Evolutionary conservation across 805 yeast genomes (phyloP), one percentile per base, ranked within the genome.

Genomic region (Monosporozyma aquatica): DNA sequence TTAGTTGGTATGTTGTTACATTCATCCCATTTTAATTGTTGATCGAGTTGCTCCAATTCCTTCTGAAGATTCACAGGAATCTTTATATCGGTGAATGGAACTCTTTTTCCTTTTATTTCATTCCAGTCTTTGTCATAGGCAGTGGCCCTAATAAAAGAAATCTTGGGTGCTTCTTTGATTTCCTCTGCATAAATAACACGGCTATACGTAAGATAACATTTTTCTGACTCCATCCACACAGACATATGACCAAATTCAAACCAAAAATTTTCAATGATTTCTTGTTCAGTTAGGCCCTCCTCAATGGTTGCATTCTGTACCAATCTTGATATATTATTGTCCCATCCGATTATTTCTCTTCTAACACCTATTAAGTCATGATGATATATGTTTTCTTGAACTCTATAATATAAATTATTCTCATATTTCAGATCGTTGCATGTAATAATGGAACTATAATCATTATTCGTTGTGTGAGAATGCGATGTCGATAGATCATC

Each of bases 121-220:
- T 44, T 41, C 47, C 47, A 44, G 26, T 44, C 32, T 18, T 37
- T 44, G 30, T 44, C 47, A 24, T 27, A 44, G 3, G 44, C 40
- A 35, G 33, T 44, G 6, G 66, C 64, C 51, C 71, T 66, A 6
- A 67, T 46, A 22, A 71, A 58, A 6, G 72, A 66, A 17, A 65
- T 58, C 9, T 60, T 46, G 1, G 74, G 73, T 32, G 53, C 53
- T 41, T 53, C 59, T 32, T 18, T 41, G 24, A n/a, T 22, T 9
- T 27, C 22, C 5, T 11, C 26, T 8, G 59, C 50, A 49, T 69
- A 72, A 11, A 64, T 51, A 15, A 72, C 50, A 41, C 76, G 14
- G 3, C 72, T 65, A n/a, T 68, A 68, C 61, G 70, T 60, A 46
- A 69, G 54, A 55, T 74, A 76, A 10, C 70, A 66, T n/a, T 71